Evolutionary conservation across 1,284 basidiomycete species (phyloP), one percentile per base, ranked within the genome.

Genomic region (Crucibulum cyathiforme): DNA sequence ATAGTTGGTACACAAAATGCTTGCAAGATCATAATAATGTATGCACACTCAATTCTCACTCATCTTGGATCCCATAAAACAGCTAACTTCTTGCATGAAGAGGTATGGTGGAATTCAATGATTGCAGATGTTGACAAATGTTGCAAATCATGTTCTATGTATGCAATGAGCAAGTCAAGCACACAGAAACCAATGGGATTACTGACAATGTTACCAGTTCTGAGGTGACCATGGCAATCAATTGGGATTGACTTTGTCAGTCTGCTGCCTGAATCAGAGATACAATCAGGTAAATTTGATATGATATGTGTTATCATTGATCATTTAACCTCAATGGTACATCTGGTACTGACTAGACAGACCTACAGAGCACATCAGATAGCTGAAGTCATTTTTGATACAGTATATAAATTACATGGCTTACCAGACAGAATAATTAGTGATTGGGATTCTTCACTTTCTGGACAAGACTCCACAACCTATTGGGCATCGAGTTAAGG

Each of bases 241-340:
- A 51, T 51, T 36, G 31, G 49, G 17, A 51, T 51, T 12, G 31
- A 51, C 10, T 51, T 51, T 36, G 35, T 51, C 10, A 19, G 49
- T 13, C 49, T 9, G 8, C 34, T 51, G 15, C 49, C 49, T 8
- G 49, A 15, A 49, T n/a, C 47, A 49, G 24, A n/a, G 8, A 49
- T 8, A n/a, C 5, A 8, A 49, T 31, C 12, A 12, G 47, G 47
- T 5, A 31, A n/a, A 31, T 49, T 49, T 49, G 47, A 49, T 49
- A 49, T 49, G 47, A 49, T 49, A 31, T 49, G 47, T 24, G 9
- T 49, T 17, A 49, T 49, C 13, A 49, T 49, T 17, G 47, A 49
- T 31, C 47, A 49, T 31, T 49, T 49, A 49, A 49, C 47, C 24
- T 49, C 47, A 49, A 49, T 49, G 47, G 47, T 49, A 12, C 47